Evolutionary conservation across 2,329 filamentous ascomycete genomes (phyloP), one percentile per base, ranked within the genome.

Genomic region (Herpotrichia juniperi): DNA sequence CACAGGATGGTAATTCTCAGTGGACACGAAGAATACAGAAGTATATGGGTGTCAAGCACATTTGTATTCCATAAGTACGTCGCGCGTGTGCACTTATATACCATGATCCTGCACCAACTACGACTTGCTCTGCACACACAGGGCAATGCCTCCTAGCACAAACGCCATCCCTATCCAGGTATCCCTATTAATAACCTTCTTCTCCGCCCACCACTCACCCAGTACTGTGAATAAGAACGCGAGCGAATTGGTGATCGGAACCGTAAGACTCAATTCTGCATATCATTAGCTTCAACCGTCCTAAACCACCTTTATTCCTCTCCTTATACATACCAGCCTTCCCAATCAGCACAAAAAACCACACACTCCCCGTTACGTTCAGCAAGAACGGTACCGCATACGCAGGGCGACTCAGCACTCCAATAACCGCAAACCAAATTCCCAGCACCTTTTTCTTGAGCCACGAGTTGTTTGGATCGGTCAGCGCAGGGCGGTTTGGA

Each of bases 211-310:
- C 92, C 93, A 97, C 64, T 97, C 93, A 1, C 93, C 93, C 11
- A 97, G 68, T 1, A 97, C 93, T 0, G 93, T 97, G 68, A 97
- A 97, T n/a, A 97, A 75, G 63, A 97, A 97, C 0, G 93, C 93
- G 67, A 96, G 78, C 0, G 92, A 96, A 68, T 97, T 97, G 1
- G 93, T 93, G 57, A 97, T 94, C 1, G 93, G 93, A 1, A 97
- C 93, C 2, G 93, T 97, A 57, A 97, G 79, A 68, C 92, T 96
- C 62, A 97, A 71, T 74, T 97, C 93, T 94, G 62, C 4, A 46
- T 35, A 19, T 24, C 21, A 32, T 66, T 25, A 63, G 58, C 31
- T 17, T 2, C 17, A 16, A 1, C 21, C 24, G 37, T 48, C 30
- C 39, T 16, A 32, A 12, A 19, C 21, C 42, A 21, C 26, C 25